Evolutionary conservation across 495 filamentous ascomycete genomes (phyloP).

Genomic region (Podospora conica): DNA sequence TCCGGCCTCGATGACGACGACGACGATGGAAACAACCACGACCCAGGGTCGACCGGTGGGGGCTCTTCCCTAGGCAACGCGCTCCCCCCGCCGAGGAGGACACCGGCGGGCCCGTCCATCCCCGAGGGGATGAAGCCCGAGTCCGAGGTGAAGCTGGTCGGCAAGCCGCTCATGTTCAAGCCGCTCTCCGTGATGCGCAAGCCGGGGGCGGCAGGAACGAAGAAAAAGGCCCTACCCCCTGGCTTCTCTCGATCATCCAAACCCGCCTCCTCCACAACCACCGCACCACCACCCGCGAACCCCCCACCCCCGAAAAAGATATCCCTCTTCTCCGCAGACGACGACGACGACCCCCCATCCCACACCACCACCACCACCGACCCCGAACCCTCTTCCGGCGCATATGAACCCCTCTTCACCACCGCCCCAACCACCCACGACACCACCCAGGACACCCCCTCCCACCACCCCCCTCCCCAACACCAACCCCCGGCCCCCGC

Average conservation of each 20-base stretch:
- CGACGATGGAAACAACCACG: slow-evolving; percentile 11
- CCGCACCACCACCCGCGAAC: slow-evolving; percentile 3
- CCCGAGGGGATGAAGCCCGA: slow-evolving; percentile 43
- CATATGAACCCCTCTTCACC: slow-evolving; percentile 40
- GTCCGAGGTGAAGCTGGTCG: slow-evolving; percentile 60
- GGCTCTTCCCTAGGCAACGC: slow-evolving; percentile 9
- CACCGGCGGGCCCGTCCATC: slow-evolving; percentile 32
- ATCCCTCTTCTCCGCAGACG: slow-evolving; percentile 42
- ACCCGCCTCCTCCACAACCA: not conserved
- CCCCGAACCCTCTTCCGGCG: slow-evolving; percentile 15
- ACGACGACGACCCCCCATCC: slow-evolving; percentile 24
- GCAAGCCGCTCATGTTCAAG: slow-evolving; percentile 80
- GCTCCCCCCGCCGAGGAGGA: slow-evolving; percentile 25
- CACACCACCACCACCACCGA: not conserved
- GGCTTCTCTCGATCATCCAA: not conserved
- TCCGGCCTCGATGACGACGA: slow-evolving; percentile 18
- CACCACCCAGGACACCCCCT: slow-evolving; percentile 29
- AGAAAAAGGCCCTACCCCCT: slow-evolving; percentile 5
- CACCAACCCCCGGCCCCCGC: slow-evolving; percentile 41
- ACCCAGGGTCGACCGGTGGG: slow-evolving; percentile 10
- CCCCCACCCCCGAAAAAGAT: slow-evolving; percentile 30
- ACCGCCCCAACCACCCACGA: not conserved
- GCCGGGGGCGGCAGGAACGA: slow-evolving; percentile 12
- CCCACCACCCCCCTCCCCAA: slow-evolving; percentile 14
- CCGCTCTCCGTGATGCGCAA: slow-evolving; percentile 74